Conservation (phyloP, 2,329 filamentous ascomycete genomes). For the Lachnellula cervina region DNA sequence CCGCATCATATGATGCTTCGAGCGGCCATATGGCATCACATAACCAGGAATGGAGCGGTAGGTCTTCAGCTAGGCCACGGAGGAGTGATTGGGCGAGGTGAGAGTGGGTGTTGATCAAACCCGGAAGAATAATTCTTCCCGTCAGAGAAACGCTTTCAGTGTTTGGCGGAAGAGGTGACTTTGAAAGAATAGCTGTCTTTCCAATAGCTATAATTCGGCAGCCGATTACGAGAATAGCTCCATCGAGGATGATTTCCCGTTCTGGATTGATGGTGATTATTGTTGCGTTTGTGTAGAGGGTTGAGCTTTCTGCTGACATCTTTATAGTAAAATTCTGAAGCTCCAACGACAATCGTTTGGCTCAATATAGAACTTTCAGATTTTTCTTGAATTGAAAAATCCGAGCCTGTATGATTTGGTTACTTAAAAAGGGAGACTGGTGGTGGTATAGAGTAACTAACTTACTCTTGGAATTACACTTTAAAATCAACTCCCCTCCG, state of each 20-base stretch:
- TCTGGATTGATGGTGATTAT: slow-evolving; percentile 46
- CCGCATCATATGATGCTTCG: slow-evolving; percentile 39
- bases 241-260: slow-evolving; percentile 43
- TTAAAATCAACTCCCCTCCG: background rate
- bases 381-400: background rate
- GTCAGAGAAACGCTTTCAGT: slow-evolving; percentile 33
- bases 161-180: slow-evolving; percentile 14
- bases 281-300: slow-evolving; percentile 44
- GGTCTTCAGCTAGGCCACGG: slow-evolving; percentile 43
- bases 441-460: background rate
- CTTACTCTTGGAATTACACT: background rate
- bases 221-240: slow-evolving; percentile 39
- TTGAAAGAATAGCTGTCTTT: slow-evolving; percentile 33
- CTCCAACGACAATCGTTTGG: background rate
- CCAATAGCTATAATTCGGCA: slow-evolving; percentile 40
- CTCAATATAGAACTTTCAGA: too few species aligned
- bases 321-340: background rate
- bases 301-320: slow-evolving; percentile 7
- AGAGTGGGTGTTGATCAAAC: slow-evolving; percentile 46
- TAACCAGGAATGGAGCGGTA: slow-evolving; percentile 46
- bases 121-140: slow-evolving; percentile 44
- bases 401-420: background rate
- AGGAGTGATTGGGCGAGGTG: slow-evolving; percentile 46
- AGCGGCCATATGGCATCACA: slow-evolving; percentile 47
- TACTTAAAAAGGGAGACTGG: background rate